Percentiles rank a stretch among this genome's conserved stretches.
Evolutionary conservation across 78 protist genomes (phyloP).

Genomic region (Monocercomonoides exilis): DNA sequence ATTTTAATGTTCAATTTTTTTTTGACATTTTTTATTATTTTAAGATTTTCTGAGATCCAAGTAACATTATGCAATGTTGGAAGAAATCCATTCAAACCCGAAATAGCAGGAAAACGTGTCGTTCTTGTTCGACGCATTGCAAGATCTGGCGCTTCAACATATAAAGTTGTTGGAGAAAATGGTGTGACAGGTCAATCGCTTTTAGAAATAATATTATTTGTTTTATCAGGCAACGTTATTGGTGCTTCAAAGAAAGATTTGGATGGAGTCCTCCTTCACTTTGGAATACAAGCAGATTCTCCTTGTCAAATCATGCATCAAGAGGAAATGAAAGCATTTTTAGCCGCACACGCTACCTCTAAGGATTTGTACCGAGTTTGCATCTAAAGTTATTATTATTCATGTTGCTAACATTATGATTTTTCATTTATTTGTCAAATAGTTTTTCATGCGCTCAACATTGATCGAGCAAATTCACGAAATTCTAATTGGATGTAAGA

Average conservation of each 20-base stretch:
- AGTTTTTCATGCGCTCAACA: not conserved
- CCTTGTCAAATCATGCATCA: slow-evolving; percentile 8
- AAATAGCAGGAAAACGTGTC: not conserved
- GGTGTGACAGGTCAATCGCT: too few species aligned
- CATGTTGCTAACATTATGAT: too few species aligned
- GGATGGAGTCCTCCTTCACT: not conserved
- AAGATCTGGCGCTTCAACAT: not conserved
- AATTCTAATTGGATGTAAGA: not conserved
- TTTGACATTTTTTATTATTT: not conserved
- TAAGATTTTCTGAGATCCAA: not conserved
- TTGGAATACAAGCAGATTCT: not conserved
- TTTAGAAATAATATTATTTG: not conserved
- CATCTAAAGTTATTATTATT: too few species aligned
- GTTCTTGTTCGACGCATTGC: not conserved
- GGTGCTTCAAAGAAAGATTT: not conserved
- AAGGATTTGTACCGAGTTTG: not conserved
- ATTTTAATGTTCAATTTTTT: not conserved
- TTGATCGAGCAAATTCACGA: not conserved
- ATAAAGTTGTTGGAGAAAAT: not conserved
- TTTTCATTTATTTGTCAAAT: too few species aligned
- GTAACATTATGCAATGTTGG: not conserved
- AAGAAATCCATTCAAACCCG: not conserved
- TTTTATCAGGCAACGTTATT: not conserved
- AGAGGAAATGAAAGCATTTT: not conserved
- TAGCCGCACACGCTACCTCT: not conserved